A percentile compares a stretch with the other conserved stretches of the same genome.
These are phyloP conservation scores for Paecilomyces formosus DNA, from an alignment of 2,329 filamentous ascomycete genomes.

Conservation along the genomic window DNA sequence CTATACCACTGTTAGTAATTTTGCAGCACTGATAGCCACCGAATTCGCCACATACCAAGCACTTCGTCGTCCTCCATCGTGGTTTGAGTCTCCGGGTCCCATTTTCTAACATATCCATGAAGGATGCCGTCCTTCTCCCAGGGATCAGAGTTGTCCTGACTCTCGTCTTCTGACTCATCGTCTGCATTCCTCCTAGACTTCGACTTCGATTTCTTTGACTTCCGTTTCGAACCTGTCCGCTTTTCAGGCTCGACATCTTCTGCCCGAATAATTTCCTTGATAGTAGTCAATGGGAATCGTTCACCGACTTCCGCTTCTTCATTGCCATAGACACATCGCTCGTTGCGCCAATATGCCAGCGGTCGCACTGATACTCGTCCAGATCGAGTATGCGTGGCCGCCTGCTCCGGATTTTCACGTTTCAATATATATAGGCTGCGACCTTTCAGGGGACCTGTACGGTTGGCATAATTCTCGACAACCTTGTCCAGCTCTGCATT, in stretches of 20 bases:
- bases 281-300: conserved; percentile 57
- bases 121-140: conserved; percentile 40
- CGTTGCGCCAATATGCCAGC: conserved; percentile 79
- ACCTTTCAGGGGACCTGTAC: conserved; percentile 39
- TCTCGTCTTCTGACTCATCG: conserved; percentile 33
- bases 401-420: conserved; percentile 45
- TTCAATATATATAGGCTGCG: conserved; percentile 45
- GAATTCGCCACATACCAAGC: conserved; percentile 23
- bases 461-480: conserved; percentile 36
- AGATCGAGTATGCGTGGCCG: conserved; percentile 61
- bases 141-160: conserved; percentile 30
- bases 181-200: conserved; percentile 28
- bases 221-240: conserved; percentile 28
- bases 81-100: conserved; percentile 33
- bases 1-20: conserved; percentile 29
- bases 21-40: conserved; percentile 1
- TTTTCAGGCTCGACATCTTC: conserved; percentile 50
- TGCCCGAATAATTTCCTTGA: conserved; percentile 70
- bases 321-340: conserved; percentile 63
- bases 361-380: conserved; percentile 73
- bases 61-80: conserved; percentile 33
- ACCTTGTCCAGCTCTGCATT: conserved; percentile 34
- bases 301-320: conserved; percentile 51
- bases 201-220: conserved; percentile 24
- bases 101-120: conserved; percentile 36